Evolutionary conservation across 106 monocot species (phyloP), one percentile per base, ranked within the genome.

Genomic region (Allium cepa): DNA sequence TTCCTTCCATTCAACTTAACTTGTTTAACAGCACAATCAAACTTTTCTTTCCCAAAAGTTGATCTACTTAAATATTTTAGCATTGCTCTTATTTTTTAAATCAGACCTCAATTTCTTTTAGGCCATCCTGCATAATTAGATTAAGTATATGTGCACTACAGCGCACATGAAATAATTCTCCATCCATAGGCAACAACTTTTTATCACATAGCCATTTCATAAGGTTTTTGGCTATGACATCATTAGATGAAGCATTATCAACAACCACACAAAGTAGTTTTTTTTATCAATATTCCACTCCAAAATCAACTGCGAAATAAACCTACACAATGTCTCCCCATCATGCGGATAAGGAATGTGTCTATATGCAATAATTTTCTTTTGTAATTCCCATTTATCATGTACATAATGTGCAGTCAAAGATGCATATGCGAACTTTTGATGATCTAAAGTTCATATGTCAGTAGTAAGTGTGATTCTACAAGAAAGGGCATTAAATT

Each of bases 281-380:
- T 53, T 53, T 53, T 11, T 53, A 53, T 53, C 53, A 11, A 53
- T 11, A 15, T 53, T 53, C 15, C 53, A 53, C 15, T 53, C 53
- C 53, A 53, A 53, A 53, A 53, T 53, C 53, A 53, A 53, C 53
- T 53, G 53, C 15, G 53, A 53, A 11, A 53, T 53, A 4, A 53
- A 53, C 15, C 5, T 2, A 53, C 10, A 53, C 15, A 53, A 15
- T 58, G 58, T 58, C 15, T 58, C 58, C 4, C 58, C 58, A n/a
- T 58, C 58, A 58, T 58, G 58, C 1, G 58, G 58, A 16, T 16
- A 58, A 16, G 10, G 14, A 58, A 58, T 16, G 15, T 58, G 8
- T 58, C 18, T 58, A 58, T 58, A 58, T n/a, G 58, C 58, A 58
- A 58, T 14, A 11, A 14, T 58, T 58, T 58, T 58, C 15, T 58